phyloP scores from a whole-genome alignment of 2,329 filamentous ascomycete species.

The Harringtonia aguacate region DNA sequence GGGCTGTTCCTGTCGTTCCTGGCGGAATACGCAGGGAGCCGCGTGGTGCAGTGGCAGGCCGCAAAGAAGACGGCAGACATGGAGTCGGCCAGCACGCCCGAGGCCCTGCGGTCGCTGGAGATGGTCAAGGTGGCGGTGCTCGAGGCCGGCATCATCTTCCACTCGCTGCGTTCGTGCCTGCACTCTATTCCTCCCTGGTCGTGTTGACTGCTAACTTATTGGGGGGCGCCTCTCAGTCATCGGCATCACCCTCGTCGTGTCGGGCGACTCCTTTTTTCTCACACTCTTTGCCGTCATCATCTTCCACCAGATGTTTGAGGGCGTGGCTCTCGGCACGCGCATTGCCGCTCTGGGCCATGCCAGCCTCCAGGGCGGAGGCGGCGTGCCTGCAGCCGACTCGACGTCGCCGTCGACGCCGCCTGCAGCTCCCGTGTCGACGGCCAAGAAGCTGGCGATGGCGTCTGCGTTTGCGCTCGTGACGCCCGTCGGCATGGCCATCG shows the following conservation, averaged over 20 bases:
- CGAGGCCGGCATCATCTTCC: constrained; percentile 65
- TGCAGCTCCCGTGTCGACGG: constrained; percentile 21
- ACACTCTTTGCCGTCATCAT: constrained; percentile 58
- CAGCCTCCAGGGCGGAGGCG: neutral
- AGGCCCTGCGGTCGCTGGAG: constrained; percentile 18
- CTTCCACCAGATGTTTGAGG: constrained; percentile 73
- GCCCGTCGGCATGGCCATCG: constrained; percentile 71
- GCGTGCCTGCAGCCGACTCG: neutral
- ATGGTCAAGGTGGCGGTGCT: constrained; percentile 57
- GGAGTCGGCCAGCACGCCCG: constrained; percentile 18
- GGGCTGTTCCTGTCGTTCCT: constrained; percentile 64
- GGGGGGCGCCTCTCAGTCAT: constrained; percentile 38
- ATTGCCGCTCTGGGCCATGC: constrained; percentile 47
- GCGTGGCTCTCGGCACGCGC: constrained; percentile 60
- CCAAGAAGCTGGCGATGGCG: constrained; percentile 51
- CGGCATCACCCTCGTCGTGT: constrained; percentile 51
- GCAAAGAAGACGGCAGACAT: constrained; percentile 36
- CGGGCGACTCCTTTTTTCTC: constrained; percentile 43
- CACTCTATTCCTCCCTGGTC: no score
- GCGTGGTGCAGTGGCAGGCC: neutral
- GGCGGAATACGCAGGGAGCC: constrained; percentile 52
- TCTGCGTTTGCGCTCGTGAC: constrained; percentile 58
- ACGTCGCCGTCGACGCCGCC: constrained; percentile 9
- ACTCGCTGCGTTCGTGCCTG: constrained; percentile 50
- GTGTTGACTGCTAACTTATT: neutral